Base-by-base conservation (phyloP, 179 eudicot genomes). In the Carnegiea gigantea region DNA sequence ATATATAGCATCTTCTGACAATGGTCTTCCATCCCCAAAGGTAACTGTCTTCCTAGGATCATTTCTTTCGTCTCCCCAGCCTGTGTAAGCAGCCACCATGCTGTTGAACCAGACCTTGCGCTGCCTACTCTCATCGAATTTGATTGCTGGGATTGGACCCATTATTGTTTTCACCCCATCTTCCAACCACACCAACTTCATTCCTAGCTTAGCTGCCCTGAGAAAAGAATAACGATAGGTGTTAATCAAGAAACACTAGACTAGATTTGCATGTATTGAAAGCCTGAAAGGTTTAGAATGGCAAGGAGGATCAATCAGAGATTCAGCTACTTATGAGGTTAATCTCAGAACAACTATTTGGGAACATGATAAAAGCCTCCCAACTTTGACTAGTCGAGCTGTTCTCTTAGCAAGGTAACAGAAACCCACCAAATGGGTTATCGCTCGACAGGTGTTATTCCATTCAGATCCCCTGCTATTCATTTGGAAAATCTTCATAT, bases 21-120 rank as follows among this genome's bases (percentile, higher is more conserved):
- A 81, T 1, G 93, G 90, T 24, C 59, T 83, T 24, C 98, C 98
- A 65, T 93, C 89, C 15, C 98, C 98, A 72, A 90, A 93, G 30
- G 95, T 92, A n/a, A 93, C 93, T 3, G 95, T 93, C 77, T 94
- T 94, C 5, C 81, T 87, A 13, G 94, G 94, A 76, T 94, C 93
- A 64, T 92, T 92, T 53, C 88, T 82, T 9, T 87, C 87, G 79
- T 91, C 97, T 83, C 90, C 86, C 93, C 93, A 90, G 4, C 94
- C 95, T 1, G 95, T 92, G 65, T 93, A 90, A 53, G 97, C 93
- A 30, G 95, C 96, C 77, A 93, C 96, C 95, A 95, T 92, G 86
- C 93, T 92, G 83, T 95, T 95, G 87, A 93, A 95, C 98, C 98
- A 95, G 8, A 89, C 91, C 83, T 93, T 95, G 60, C 91, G 88